Percentiles rank a stretch among this genome's conserved stretches.
Evolutionary conservation across 768 basidiomycete species (phyloP).

Genomic region (Termitomyces sp.): DNA sequence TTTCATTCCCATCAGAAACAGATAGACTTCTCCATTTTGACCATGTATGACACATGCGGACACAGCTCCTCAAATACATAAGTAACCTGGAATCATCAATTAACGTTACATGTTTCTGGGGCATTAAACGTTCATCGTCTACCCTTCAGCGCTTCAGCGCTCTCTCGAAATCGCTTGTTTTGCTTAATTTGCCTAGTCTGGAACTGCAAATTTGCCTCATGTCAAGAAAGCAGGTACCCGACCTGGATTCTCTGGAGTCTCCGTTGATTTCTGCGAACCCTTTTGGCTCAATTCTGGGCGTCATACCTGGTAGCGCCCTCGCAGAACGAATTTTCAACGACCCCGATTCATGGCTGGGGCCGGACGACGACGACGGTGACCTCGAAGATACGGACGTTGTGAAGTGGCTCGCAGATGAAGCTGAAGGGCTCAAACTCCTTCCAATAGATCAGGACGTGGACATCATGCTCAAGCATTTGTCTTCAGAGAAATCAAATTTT

Average conservation of each 20-base stretch:
- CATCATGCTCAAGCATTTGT: slow-evolving; percentile 9
- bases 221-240: slow-evolving; percentile 25
- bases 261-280: slow-evolving; percentile 28
- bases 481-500: slow-evolving; percentile 7
- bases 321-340: slow-evolving; percentile 40
- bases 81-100: neutral
- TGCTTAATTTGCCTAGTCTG: slow-evolving; percentile 17
- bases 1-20: slow-evolving; percentile 8
- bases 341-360: slow-evolving; percentile 34
- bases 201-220: slow-evolving; percentile 23
- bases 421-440: slow-evolving; percentile 10
- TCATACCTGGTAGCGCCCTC: slow-evolving; percentile 31
- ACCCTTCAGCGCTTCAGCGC: neutral
- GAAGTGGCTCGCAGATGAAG: slow-evolving; percentile 29
- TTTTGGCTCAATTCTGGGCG: slow-evolving; percentile 21
- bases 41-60: neutral
- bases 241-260: slow-evolving; percentile 35
- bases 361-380: slow-evolving; percentile 22
- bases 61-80: neutral
- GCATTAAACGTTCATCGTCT: neutral
- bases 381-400: slow-evolving; percentile 20
- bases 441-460: slow-evolving; percentile 12
- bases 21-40: slow-evolving; percentile 1
- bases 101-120: slow-evolving; percentile 2
- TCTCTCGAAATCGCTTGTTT: slow-evolving; percentile 2